Conservation (phyloP, 2,329 filamentous ascomycete genomes). For the Fusarium sp. region DNA sequence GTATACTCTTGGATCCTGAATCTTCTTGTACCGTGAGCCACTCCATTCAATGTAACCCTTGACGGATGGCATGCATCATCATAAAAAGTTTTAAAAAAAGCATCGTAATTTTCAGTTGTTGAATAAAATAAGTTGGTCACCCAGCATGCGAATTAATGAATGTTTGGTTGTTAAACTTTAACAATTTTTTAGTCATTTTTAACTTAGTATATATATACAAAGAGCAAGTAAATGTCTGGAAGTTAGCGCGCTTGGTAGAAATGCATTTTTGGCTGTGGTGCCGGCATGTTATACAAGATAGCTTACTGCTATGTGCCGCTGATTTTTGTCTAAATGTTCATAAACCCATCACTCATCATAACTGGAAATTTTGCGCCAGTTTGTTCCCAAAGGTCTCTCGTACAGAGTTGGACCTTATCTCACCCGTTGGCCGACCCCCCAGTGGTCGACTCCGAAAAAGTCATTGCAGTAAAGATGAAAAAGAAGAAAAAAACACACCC, state of each 20-base stretch:
- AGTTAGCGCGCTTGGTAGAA: slow-evolving; percentile 19
- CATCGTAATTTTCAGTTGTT: background rate
- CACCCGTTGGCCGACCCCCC: background rate
- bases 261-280: slow-evolving; percentile 12
- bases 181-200: slow-evolving; percentile 3
- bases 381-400: slow-evolving; percentile 11
- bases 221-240: slow-evolving; percentile 1
- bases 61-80: background rate
- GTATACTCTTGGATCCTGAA: background rate
- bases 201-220: slow-evolving; percentile 5
- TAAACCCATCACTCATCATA: slow-evolving; percentile 38
- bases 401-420: background rate
- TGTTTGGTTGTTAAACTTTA: background rate
- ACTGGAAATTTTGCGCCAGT: slow-evolving; percentile 20
- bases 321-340: slow-evolving; percentile 36
- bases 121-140: background rate
- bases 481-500: slow-evolving; percentile 10
- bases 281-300: slow-evolving; percentile 31
- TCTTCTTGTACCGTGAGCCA: background rate
- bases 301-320: slow-evolving; percentile 26
- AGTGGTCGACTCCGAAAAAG: background rate
- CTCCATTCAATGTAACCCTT: background rate
- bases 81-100: background rate
- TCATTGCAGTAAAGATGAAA: background rate
- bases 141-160: background rate